A percentile compares a stretch with the other conserved stretches of the same genome.
These are phyloP conservation scores for Pichia sp. DNA, from an alignment of 1,139 yeast genomes.

Conservation along the genomic window DNA sequence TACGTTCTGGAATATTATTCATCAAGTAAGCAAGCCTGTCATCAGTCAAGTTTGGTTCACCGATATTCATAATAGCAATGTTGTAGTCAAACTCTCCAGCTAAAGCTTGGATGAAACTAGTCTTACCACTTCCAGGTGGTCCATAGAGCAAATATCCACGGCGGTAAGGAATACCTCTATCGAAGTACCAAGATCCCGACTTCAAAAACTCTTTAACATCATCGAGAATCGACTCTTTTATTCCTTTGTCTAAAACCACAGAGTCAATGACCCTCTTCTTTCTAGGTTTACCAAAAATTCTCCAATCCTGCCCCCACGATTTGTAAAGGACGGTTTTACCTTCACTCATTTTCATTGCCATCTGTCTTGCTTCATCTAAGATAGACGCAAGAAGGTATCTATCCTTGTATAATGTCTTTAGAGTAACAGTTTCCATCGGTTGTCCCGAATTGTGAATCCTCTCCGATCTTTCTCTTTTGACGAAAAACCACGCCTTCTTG, in stretches of 20 bases:
- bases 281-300: constrained; percentile 96
- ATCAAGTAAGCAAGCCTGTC: constrained; percentile 89
- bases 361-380: constrained; percentile 72
- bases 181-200: constrained; percentile 88
- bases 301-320: constrained; percentile 98
- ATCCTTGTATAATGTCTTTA: constrained; percentile 85
- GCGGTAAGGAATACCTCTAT: constrained; percentile 94
- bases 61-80: constrained; percentile 83
- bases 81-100: constrained; percentile 97
- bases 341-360: constrained; percentile 78
- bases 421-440: constrained; percentile 91
- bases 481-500: constrained; percentile 82
- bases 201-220: constrained; percentile 77
- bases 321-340: constrained; percentile 93
- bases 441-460: constrained; percentile 84
- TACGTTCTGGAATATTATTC: constrained; percentile 92
- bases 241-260: constrained; percentile 77
- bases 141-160: constrained; percentile 93
- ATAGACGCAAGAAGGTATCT: constrained; percentile 63
- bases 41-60: constrained; percentile 89
- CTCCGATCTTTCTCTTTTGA: constrained; percentile 86
- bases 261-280: constrained; percentile 78
- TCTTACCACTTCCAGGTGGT: constrained; percentile 98
- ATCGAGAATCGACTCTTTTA: constrained; percentile 53
- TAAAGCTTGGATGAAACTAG: constrained; percentile 90